Evolutionary conservation across 768 basidiomycete genomes (phyloP).

Genomic region (Boletus patriciae): DNA sequence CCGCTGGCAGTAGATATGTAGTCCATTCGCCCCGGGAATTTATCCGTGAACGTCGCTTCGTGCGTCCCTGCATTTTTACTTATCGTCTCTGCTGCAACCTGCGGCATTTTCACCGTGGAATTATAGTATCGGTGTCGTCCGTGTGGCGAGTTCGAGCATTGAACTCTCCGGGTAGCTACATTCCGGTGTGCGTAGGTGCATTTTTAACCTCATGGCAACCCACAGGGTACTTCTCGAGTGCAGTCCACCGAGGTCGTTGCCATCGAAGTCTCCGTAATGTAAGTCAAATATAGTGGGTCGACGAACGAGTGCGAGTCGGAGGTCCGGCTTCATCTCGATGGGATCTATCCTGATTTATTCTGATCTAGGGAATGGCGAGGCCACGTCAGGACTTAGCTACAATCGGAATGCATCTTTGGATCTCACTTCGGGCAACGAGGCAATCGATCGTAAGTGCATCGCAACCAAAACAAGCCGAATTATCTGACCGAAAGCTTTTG

Average conservation of each 20-base stretch:
- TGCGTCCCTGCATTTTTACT: not conserved
- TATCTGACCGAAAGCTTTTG: not conserved
- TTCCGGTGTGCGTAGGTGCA: not conserved
- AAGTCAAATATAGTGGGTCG: not conserved
- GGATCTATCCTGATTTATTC: not conserved
- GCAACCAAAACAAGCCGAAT: not conserved
- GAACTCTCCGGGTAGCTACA: not conserved
- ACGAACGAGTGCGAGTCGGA: not conserved
- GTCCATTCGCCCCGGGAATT: too few species aligned
- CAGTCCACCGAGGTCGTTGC: constrained; percentile 3
- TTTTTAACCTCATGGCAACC: not conserved
- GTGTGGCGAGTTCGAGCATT: not conserved
- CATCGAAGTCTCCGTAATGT: too few species aligned
- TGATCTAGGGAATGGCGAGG: not conserved
- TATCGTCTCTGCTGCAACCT: not conserved
- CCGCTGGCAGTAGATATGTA: too few species aligned
- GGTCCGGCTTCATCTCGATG: not conserved
- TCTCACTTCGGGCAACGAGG: not conserved
- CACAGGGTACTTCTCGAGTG: not conserved
- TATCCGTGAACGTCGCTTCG: not conserved
- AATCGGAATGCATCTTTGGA: not conserved
- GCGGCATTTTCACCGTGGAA: too few species aligned
- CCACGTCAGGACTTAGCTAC: not conserved
- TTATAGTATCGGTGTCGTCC: not conserved
- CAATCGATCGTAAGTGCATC: not conserved